These are phyloP conservation scores for Coemansia sp. DNA, from an alignment of 192 early-diverging fungal species.

Conservation along the genomic window DNA sequence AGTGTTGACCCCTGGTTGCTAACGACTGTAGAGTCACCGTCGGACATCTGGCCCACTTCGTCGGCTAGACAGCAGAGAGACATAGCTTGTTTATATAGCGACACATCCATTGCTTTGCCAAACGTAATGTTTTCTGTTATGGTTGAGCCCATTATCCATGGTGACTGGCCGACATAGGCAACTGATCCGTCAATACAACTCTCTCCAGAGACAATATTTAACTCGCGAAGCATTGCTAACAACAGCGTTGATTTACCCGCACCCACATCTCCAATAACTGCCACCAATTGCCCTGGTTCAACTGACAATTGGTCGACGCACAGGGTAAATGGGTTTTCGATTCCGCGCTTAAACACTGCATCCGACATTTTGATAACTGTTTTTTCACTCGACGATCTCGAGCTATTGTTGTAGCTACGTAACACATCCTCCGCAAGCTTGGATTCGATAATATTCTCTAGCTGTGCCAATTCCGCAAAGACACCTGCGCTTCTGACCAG, in stretches of 20 bases:
- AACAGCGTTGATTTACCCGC: slow-evolving; percentile 79
- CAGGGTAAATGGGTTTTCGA: background rate
- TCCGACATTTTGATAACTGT: background rate
- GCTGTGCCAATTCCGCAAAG: slow-evolving; percentile 11
- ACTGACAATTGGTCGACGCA: background rate
- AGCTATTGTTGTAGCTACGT: background rate
- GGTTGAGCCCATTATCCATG: slow-evolving; percentile 68
- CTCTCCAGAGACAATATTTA: slow-evolving; percentile 25
- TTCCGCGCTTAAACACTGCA: slow-evolving; percentile 12
- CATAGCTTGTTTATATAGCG: slow-evolving; percentile 59
- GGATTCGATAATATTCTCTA: slow-evolving; percentile 10
- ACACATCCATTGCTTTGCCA: slow-evolving; percentile 54
- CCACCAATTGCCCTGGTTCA: slow-evolving; percentile 58
- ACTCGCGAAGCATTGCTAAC: slow-evolving; percentile 74
- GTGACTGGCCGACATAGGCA: slow-evolving; percentile 38
- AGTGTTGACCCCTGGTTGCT: slow-evolving; percentile 33
- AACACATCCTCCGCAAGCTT: background rate
- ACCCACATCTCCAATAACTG: slow-evolving; percentile 79
- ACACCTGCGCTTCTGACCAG: slow-evolving; percentile 11
- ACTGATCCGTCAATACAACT: slow-evolving; percentile 14
- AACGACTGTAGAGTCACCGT: slow-evolving; percentile 63
- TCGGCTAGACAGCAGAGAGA: slow-evolving; percentile 60
- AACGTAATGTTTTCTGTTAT: slow-evolving; percentile 76
- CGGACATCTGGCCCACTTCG: slow-evolving; percentile 59
- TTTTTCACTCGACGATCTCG: background rate